phyloP scores from a whole-genome alignment of 2,329 filamentous ascomycete species.

The Alternaria arborescens region DNA sequence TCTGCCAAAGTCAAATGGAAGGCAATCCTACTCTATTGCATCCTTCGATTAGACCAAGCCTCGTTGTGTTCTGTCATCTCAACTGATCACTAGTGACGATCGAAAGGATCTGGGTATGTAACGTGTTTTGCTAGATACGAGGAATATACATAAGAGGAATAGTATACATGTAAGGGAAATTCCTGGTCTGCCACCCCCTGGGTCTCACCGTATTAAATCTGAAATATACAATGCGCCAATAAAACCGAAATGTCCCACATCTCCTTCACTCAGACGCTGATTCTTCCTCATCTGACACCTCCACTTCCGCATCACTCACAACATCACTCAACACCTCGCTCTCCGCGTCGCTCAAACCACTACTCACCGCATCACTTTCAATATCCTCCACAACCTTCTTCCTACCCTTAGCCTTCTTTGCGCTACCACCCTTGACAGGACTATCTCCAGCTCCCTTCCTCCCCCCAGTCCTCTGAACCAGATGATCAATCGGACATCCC shows the following conservation, averaged over 20 bases:
- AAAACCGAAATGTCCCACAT: neutral
- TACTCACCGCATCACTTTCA: constrained; percentile 39
- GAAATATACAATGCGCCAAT: neutral
- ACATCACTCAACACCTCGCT: constrained; percentile 34
- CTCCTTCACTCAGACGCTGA: neutral
- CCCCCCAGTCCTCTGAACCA: constrained; percentile 65
- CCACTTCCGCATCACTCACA: constrained; percentile 38
- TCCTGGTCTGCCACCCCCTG: neutral
- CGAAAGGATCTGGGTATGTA: neutral
- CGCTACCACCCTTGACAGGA: constrained; percentile 25
- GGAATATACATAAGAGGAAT: neutral
- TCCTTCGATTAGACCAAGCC: neutral
- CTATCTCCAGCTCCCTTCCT: constrained; percentile 54
- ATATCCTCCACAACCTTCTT: constrained; percentile 28
- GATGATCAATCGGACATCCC: constrained; percentile 70
- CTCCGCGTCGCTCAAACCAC: constrained; percentile 24
- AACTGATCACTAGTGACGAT: neutral
- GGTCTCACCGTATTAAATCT: neutral
- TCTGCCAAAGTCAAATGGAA: too few relatives aligned
- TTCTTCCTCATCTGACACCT: constrained; percentile 16
- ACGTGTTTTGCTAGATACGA: neutral
- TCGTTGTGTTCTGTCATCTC: neutral
- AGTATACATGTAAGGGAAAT: neutral
- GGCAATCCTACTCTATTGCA: too few relatives aligned
- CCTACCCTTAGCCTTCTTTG: constrained; percentile 24